Percentiles rank a stretch among this genome's conserved stretches.
phyloP scores from a whole-genome alignment of 768 basidiomycete species.

The Suillus discolor region DNA sequence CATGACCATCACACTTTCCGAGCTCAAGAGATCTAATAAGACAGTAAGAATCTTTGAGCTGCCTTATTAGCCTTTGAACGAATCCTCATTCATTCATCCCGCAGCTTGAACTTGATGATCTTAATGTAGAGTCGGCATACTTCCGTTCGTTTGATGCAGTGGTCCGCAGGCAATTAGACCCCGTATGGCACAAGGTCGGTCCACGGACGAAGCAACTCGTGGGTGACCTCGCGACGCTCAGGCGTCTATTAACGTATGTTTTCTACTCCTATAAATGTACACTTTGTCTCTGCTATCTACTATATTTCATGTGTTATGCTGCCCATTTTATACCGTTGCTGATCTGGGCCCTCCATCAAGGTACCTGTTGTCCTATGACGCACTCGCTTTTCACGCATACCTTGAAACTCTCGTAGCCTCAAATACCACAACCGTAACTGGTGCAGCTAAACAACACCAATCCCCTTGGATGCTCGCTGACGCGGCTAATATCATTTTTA shows the following conservation, averaged over 20 bases:
- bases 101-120: constrained; percentile 91
- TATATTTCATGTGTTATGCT: not conserved
- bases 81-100: not conserved
- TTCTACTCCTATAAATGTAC: not conserved
- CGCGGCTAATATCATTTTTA: constrained; percentile 85
- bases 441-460: constrained; percentile 63
- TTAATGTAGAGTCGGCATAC: constrained; percentile 91
- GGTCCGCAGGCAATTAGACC: constrained; percentile 86
- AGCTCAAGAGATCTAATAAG: constrained; percentile 87
- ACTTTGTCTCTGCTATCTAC: not conserved
- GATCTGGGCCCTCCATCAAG: constrained; percentile 36
- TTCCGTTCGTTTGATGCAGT: constrained; percentile 91
- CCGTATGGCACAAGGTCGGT: constrained; percentile 97
- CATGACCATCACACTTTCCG: constrained; percentile 87
- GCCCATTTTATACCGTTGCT: constrained; percentile 10
- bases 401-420: constrained; percentile 84
- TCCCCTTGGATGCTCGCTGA: constrained; percentile 93
- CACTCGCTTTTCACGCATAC: constrained; percentile 88
- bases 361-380: constrained; percentile 88
- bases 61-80: not conserved
- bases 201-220: constrained; percentile 91
- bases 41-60: constrained; percentile 40
- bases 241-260: constrained; percentile 77
- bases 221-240: constrained; percentile 80
- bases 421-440: constrained; percentile 50